Base-by-base conservation (phyloP, 257 asterid species). In the Primulina tabacum region DNA sequence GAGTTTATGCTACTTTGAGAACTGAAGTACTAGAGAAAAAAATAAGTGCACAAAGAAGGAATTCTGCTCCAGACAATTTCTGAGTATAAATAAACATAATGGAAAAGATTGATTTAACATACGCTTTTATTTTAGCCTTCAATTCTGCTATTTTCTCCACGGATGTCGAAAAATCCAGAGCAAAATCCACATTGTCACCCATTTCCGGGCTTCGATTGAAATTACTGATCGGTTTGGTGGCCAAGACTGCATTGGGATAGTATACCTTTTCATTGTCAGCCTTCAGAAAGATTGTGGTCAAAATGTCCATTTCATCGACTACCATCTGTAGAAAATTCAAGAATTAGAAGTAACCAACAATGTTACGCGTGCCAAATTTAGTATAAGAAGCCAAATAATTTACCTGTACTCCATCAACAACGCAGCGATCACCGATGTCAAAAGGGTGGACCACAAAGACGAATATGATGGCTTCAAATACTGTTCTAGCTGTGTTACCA, bases 261-360 rank as follows among this genome's bases (percentile, higher is more conserved):
- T 79, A 87, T 68, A 89, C 74, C 74, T 85, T 83, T 9, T 85
- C 89, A 20, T 87, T 87, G 84, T 87, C 80, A 28, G 73, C 20
- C 63, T 79, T 89, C 75, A 89, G 80, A 80, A 89, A 89, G 32
- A 82, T 72, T 1, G 96, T 89, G 5, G 94, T 83, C 78, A 89
- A 68, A 33, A 89, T 85, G 43, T 87, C 87, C 94, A 89, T 82
- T 83, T 87, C 93, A 8, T 89, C 96, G 4, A 89, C 96, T 6
- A 73, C 18, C 96, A 89, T 79, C 92, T 89, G 88, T 81, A 72
- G 1, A 8, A 12, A 11, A 59, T 56, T 43, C 10, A 35, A 29
- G 62, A 71, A 61, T 47, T 60, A 38, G 5, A 30, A 24, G 34
- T 32, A 60, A 10, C 0, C 24, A 37, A 21, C 37, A 32, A 50